Percentiles rank a stretch among this genome's conserved stretches.
Conservation (phyloP, 768 basidiomycete species). For the Goffeauzyma gilvescens region DNA sequence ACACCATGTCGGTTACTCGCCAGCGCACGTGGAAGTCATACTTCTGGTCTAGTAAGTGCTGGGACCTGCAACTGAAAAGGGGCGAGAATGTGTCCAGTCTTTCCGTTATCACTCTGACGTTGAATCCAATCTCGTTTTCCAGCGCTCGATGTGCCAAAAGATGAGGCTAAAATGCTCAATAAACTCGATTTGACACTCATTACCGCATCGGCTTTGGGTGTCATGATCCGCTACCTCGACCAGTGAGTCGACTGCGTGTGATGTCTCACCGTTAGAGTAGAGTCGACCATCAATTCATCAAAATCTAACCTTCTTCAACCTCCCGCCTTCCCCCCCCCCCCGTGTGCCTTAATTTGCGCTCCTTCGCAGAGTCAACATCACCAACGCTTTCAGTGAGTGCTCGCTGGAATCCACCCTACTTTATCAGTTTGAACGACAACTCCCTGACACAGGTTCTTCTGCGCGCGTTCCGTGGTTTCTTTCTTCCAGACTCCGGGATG, state of each 20-base stretch:
- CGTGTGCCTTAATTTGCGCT: too few species aligned
- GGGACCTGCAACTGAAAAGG: too few species aligned
- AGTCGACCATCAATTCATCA: background rate
- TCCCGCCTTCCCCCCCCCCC: too few species aligned
- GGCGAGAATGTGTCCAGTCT: background rate
- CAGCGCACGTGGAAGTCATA: slow-evolving; percentile 15
- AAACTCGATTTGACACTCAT: slow-evolving; percentile 19
- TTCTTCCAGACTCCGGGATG: too few species aligned
- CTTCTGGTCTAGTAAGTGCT: slow-evolving; percentile 19
- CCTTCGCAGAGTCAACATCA: slow-evolving; percentile 16
- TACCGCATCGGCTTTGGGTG: slow-evolving; percentile 16
- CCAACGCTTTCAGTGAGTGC: slow-evolving; percentile 20
- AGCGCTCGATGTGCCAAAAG: slow-evolving; percentile 13
- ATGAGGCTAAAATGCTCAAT: slow-evolving; percentile 15
- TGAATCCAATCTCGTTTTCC: background rate
- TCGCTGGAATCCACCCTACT: too few species aligned
- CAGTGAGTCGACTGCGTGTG: too few species aligned
- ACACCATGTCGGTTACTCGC: too few species aligned
- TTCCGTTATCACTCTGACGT: background rate
- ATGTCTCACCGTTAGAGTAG: background rate
- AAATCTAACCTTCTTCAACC: too few species aligned
- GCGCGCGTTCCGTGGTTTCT: too few species aligned
- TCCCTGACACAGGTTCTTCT: too few species aligned
- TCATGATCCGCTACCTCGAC: slow-evolving; percentile 20
- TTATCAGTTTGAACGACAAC: too few species aligned